Percentiles rank a stretch among this genome's conserved stretches.
These are phyloP conservation scores for Boletellus emodensis DNA, from an alignment of 768 basidiomycete genomes.

Conservation along the genomic window DNA sequence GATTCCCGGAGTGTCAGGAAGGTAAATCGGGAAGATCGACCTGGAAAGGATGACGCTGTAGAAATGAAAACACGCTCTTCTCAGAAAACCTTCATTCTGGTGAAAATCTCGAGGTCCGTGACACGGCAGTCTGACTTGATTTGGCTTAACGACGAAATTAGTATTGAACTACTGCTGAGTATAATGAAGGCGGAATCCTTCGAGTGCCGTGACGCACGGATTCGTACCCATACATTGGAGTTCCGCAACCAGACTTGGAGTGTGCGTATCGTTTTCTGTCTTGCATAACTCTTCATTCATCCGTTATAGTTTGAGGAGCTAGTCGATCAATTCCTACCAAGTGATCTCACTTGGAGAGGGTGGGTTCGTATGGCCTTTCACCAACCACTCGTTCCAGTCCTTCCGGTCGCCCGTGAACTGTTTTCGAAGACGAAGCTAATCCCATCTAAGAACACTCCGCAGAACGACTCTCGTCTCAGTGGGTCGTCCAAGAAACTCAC, in stretches of 20 bases:
- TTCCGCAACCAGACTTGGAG: slow-evolving; percentile 83
- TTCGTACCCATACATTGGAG: slow-evolving; percentile 75
- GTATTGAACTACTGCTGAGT: slow-evolving; percentile 69
- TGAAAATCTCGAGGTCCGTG: slow-evolving; percentile 65
- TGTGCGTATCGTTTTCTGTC: slow-evolving; percentile 41
- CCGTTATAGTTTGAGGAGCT: slow-evolving; percentile 66
- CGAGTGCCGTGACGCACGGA: slow-evolving; percentile 72
- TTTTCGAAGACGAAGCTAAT: slow-evolving; percentile 75
- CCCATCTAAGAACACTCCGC: slow-evolving; percentile 34
- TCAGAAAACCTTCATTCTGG: slow-evolving; percentile 78
- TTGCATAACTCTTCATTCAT: slow-evolving; percentile 5
- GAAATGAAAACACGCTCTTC: slow-evolving; percentile 80
- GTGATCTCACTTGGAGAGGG: slow-evolving; percentile 72
- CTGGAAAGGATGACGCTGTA: slow-evolving; percentile 54
- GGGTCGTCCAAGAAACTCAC: slow-evolving; percentile 18
- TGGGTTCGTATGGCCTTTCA: slow-evolving; percentile 84
- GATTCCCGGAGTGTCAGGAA: slow-evolving; percentile 20
- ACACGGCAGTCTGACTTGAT: background rate
- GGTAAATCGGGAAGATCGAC: slow-evolving; percentile 14
- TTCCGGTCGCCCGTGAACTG: slow-evolving; percentile 75
- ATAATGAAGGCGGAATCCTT: slow-evolving; percentile 83
- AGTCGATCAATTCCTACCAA: slow-evolving; percentile 75
- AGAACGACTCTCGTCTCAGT: slow-evolving; percentile 23
- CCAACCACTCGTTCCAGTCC: slow-evolving; percentile 71
- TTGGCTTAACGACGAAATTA: slow-evolving; percentile 28